A percentile compares a stretch with the other conserved stretches of the same genome.
These are phyloP conservation scores for Salisapilia sapeloensis DNA, from an alignment of 352 stramenopile genomes.

Conservation along the genomic window DNA sequence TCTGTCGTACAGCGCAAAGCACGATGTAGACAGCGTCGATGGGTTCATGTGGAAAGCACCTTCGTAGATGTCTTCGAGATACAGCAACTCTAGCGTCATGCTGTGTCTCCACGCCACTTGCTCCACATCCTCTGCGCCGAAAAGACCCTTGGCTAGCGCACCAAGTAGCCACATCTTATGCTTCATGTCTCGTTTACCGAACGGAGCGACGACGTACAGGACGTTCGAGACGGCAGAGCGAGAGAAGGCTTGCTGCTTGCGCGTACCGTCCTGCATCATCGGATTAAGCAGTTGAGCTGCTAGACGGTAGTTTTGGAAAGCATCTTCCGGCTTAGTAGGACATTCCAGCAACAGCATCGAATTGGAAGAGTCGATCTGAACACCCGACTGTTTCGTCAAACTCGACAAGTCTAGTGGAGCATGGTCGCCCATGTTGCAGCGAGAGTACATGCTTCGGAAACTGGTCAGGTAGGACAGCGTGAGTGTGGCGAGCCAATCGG, in stretches of 20 bases:
- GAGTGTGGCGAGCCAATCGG: constrained; percentile 49
- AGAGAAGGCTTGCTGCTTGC: constrained; percentile 45
- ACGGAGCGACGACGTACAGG: constrained; percentile 50
- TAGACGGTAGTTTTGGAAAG: constrained; percentile 42
- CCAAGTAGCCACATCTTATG: constrained; percentile 58
- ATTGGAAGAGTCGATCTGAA: constrained; percentile 31
- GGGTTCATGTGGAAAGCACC: constrained; percentile 40
- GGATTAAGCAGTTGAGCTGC: constrained; percentile 38
- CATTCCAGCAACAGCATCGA: constrained; percentile 41
- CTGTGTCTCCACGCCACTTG: constrained; percentile 21
- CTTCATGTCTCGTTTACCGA: constrained; percentile 40
- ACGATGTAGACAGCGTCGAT: constrained; percentile 28
- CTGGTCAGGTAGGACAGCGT: constrained; percentile 54
- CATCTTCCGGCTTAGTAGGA: constrained; percentile 21
- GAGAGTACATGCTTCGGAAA: constrained; percentile 49
- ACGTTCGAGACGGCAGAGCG: constrained; percentile 42
- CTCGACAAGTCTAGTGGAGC: constrained; percentile 21
- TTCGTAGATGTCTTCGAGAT: constrained; percentile 53
- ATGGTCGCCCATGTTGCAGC: constrained; percentile 54
- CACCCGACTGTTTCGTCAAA: constrained; percentile 15
- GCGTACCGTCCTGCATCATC: constrained; percentile 21
- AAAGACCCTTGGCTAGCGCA: constrained; percentile 40
- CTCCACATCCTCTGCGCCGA: constrained; percentile 10
- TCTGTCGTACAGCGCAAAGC: constrained; percentile 50
- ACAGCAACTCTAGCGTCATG: constrained; percentile 51